Evolutionary conservation across 1,284 basidiomycete genomes (phyloP), one percentile per base, ranked within the genome.

Genomic region (Inonotus hispidus): DNA sequence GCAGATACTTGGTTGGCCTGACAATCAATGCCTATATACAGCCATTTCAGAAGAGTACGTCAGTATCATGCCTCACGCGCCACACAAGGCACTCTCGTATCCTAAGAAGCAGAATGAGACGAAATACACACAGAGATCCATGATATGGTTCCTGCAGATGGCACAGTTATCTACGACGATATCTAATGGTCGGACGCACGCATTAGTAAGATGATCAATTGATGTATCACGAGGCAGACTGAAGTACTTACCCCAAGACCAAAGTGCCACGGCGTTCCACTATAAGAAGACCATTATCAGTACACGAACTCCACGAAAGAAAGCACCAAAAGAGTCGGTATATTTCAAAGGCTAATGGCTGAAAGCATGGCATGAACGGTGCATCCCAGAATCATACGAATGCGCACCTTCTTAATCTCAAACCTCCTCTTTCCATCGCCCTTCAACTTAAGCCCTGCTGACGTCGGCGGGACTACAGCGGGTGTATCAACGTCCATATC

Each of bases 1-100:
- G 95, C 92, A 23, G 93, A 96, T 8, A 95, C 92, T 74, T 98
- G 97, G 75, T 99, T 99, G 41, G 97, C 97, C 74, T 99, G 97
- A 74, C 97, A 99, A 74, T 99, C 97, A 73, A 99, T 99, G 79
- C 96, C 95, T 98, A 69, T 3, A 58, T 32, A 55, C 61, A 60
- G 50, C 63, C 62, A 11, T 61, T n/a, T 32, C 32, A 50, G 10
- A 27, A 27, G 41, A 60, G 27, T 58, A 39, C 35, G 58, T 54
- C 29, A 27, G 58, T n/a, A 53, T 61, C 45, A 56, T 43, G 56
- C 21, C 47, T 53, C 46, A 59, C 45, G 54, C 23, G 49, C 38
- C 41, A 60, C 52, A 32, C 25, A 52, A 16, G n/a, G 32, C 32
- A 32, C n/a, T 43, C 19, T 11, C 29, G 32, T 45, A n/a, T 11